Percentiles rank a stretch among this genome's conserved stretches.
phyloP scores from a whole-genome alignment of 352 stramenopile species.

The Pythium aphanidermatum region DNA sequence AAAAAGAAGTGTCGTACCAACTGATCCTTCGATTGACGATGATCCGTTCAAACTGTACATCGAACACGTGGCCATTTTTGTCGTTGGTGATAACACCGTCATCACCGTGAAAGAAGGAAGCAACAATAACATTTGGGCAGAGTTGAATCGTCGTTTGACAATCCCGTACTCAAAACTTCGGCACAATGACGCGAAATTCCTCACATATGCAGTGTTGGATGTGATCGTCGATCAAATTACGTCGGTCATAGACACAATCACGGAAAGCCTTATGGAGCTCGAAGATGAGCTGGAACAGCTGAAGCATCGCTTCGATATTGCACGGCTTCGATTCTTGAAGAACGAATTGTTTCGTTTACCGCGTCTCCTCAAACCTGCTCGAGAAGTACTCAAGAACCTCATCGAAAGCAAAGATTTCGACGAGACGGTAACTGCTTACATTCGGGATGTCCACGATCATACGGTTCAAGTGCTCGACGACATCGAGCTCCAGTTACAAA shows the following conservation, averaged over 20 bases:
- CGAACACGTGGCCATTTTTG: slow-evolving; percentile 79
- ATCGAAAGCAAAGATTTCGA: slow-evolving; percentile 82
- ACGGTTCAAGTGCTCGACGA: slow-evolving; percentile 74
- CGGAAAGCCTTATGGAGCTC: slow-evolving; percentile 69
- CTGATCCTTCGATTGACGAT: slow-evolving; percentile 32
- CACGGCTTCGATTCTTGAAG: slow-evolving; percentile 55
- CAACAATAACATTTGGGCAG: slow-evolving; percentile 60
- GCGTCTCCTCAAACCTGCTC: slow-evolving; percentile 68
- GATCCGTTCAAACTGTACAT: slow-evolving; percentile 74
- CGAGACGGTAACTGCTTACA: slow-evolving; percentile 66
- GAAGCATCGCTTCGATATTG: slow-evolving; percentile 74
- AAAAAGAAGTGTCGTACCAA: slow-evolving; percentile 5
- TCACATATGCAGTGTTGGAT: slow-evolving; percentile 84
- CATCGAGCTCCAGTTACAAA: slow-evolving; percentile 77
- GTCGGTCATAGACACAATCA: slow-evolving; percentile 67
- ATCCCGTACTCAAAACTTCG: slow-evolving; percentile 87
- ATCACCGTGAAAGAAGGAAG: slow-evolving; percentile 80
- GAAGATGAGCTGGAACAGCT: slow-evolving; percentile 62
- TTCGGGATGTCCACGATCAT: slow-evolving; percentile 85
- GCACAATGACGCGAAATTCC: slow-evolving; percentile 84
- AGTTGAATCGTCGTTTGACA: slow-evolving; percentile 64
- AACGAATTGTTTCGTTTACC: slow-evolving; percentile 77
- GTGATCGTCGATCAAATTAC: slow-evolving; percentile 84
- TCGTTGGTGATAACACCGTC: slow-evolving; percentile 75
- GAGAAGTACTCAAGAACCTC: slow-evolving; percentile 79